phyloP scores from a whole-genome alignment of 1,284 basidiomycete genomes.

The Papiliotrema flavescens region DNA sequence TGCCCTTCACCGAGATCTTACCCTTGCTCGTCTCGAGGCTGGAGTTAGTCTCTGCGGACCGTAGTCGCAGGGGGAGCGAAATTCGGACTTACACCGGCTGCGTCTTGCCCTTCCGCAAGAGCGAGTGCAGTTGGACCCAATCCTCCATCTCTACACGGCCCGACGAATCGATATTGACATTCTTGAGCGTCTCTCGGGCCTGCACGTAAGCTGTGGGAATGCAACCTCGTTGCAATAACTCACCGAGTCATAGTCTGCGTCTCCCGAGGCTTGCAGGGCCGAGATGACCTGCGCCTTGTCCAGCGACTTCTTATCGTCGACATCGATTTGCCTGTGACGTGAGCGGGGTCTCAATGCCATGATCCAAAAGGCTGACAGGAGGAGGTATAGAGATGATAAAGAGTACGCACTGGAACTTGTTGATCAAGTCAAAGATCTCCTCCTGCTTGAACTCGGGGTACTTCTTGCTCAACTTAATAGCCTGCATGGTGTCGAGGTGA shows the following conservation, averaged over 20 bases:
- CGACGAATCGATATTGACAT: slow-evolving; percentile 88
- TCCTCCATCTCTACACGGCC: slow-evolving; percentile 97
- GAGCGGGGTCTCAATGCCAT: no score
- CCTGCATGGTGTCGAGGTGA: slow-evolving; percentile 41
- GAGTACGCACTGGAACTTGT: slow-evolving; percentile 79
- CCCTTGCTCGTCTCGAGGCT: slow-evolving; percentile 70
- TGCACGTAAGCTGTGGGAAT: slow-evolving; percentile 22
- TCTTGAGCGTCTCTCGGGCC: slow-evolving; percentile 75
- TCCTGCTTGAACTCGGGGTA: slow-evolving; percentile 87
- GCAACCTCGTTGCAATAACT: slow-evolving; percentile 46
- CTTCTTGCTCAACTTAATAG: slow-evolving; percentile 75
- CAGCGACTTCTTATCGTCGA: slow-evolving; percentile 78
- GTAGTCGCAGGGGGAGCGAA: no score
- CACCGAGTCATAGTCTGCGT: slow-evolving; percentile 82
- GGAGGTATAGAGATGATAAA: neutral
- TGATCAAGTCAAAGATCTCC: slow-evolving; percentile 89
- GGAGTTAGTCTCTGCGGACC: slow-evolving; percentile 37
- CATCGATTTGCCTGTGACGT: slow-evolving; percentile 64
- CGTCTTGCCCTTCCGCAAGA: slow-evolving; percentile 35
- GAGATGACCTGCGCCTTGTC: slow-evolving; percentile 78
- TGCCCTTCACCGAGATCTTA: slow-evolving; percentile 91
- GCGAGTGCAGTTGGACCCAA: slow-evolving; percentile 67
- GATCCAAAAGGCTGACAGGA: no score
- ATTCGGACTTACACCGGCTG: slow-evolving; percentile 44
- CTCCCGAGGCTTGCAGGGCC: slow-evolving; percentile 68